Percentiles rank a stretch among this genome's conserved stretches.
These are phyloP conservation scores for Emericellopsis terricola DNA, from an alignment of 495 filamentous ascomycete species.

Conservation along the genomic window DNA sequence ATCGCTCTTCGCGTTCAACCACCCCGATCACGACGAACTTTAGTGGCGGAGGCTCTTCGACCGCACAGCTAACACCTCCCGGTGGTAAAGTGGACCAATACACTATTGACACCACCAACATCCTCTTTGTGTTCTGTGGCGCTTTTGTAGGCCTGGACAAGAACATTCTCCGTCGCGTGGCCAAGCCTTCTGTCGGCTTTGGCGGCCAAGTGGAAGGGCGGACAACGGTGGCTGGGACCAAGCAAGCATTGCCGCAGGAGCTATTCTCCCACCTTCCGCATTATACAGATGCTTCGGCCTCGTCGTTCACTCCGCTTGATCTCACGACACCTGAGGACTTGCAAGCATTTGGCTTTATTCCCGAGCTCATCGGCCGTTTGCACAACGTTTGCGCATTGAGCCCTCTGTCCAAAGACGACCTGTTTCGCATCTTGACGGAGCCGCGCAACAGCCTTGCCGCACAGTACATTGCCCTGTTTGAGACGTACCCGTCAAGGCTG, in stretches of 20 bases:
- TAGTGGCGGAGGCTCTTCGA: conserved; percentile 10
- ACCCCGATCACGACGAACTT: conserved; percentile 20
- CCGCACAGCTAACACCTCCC: conserved; percentile 15
- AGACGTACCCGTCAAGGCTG: conserved; percentile 65
- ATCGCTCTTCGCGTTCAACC: conserved; percentile 36
- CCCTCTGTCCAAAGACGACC: conserved; percentile 56
- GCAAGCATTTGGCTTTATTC: conserved; percentile 84
- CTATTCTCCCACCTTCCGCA: conserved; percentile 26
- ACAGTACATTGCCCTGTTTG: conserved; percentile 75
- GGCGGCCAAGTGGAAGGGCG: conserved; percentile 46
- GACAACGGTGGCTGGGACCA: conserved; percentile 12
- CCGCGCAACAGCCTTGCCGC: conserved; percentile 70
- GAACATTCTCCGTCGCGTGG: conserved; percentile 65
- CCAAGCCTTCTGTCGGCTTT: conserved; percentile 82
- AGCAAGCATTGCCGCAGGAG: conserved; percentile 20
- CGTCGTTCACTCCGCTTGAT: conserved; percentile 56
- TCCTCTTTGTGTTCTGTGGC: conserved; percentile 89
- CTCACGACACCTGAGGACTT: conserved; percentile 67
- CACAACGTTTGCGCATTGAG: conserved; percentile 74
- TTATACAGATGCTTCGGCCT: conserved; percentile 2
- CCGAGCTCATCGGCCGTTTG: conserved; percentile 80
- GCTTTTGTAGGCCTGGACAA: conserved; percentile 92
- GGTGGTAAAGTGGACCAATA: conserved; percentile 64
- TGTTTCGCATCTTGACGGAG: conserved; percentile 79
- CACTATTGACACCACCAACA: conserved; percentile 86